Evolutionary conservation across 179 eudicot genomes (phyloP).

Genomic region (Beta corolliflora): DNA sequence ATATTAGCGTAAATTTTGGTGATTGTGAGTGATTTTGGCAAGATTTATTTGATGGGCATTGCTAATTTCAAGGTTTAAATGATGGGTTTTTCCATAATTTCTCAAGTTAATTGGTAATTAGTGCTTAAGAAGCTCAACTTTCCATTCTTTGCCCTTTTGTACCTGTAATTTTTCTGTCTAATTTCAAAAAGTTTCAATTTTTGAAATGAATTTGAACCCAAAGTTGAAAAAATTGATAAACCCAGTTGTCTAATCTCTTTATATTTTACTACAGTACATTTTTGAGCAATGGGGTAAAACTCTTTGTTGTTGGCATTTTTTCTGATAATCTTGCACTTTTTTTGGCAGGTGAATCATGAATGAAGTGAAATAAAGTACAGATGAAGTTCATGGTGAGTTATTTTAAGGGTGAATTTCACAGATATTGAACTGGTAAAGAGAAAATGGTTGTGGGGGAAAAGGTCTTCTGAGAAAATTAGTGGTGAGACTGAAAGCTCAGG

Average conservation of each 20-base stretch:
- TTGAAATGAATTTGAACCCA: neutral
- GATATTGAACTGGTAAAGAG: slow-evolving; percentile 51
- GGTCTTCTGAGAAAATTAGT: slow-evolving; percentile 51
- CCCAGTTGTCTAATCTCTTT: neutral
- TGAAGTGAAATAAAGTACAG: neutral
- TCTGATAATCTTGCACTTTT: neutral
- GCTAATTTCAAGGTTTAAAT: neutral
- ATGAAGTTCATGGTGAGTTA: slow-evolving; percentile 15
- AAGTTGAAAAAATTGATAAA: neutral
- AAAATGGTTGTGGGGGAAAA: slow-evolving; percentile 74
- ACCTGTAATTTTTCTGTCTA: neutral
- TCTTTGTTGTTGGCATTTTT: neutral
- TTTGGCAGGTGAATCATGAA: slow-evolving; percentile 6
- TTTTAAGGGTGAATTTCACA: neutral
- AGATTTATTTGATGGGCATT: slow-evolving; percentile 16
- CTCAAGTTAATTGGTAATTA: neutral
- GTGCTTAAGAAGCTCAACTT: neutral
- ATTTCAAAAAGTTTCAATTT: neutral
- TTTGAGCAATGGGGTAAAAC: neutral
- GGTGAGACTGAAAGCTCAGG: slow-evolving; percentile 63
- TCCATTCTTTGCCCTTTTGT: neutral
- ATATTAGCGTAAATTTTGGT: slow-evolving; percentile 1
- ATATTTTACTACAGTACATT: too few relatives aligned
- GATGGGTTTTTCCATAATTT: slow-evolving; percentile 8
- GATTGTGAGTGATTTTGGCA: neutral